A percentile compares a stretch with the other conserved stretches of the same genome.
These are phyloP conservation scores for Zasmidium citrigriseum DNA, from an alignment of 2,329 filamentous ascomycete genomes.

Conservation along the genomic window DNA sequence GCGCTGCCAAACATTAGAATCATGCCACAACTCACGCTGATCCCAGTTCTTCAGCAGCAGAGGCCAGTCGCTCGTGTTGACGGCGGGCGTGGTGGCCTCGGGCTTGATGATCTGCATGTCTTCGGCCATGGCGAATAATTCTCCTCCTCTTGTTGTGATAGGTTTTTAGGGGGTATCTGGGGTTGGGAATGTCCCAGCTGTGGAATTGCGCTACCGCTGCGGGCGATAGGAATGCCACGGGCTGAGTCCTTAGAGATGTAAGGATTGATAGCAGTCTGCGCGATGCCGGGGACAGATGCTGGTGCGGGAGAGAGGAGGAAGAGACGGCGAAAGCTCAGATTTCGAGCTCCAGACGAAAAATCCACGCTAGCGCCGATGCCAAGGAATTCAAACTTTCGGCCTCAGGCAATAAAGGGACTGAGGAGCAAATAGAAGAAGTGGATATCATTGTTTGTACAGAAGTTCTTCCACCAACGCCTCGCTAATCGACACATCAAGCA, in stretches of 20 bases:
- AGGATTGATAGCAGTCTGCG: slow-evolving; percentile 8
- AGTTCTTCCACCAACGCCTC: slow-evolving; percentile 12
- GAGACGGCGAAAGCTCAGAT: background rate
- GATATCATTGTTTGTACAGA: too few relatives aligned
- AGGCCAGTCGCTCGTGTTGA: slow-evolving; percentile 90
- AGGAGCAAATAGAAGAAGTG: background rate
- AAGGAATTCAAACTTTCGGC: background rate
- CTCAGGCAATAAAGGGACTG: background rate
- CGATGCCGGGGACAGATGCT: background rate
- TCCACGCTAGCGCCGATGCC: background rate
- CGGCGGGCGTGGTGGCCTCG: slow-evolving; percentile 72
- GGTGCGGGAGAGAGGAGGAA: too few relatives aligned
- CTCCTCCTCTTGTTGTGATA: background rate
- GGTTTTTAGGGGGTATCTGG: background rate
- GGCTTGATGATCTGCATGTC: slow-evolving; percentile 90
- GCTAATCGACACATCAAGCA: background rate
- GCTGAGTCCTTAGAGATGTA: slow-evolving; percentile 13
- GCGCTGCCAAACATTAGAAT: background rate
- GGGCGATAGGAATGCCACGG: slow-evolving; percentile 14
- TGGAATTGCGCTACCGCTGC: slow-evolving; percentile 13
- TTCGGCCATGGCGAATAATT: slow-evolving; percentile 42
- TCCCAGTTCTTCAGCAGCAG: slow-evolving; percentile 95
- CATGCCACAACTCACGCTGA: slow-evolving; percentile 73
- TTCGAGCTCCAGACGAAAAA: background rate
- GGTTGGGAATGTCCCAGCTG: slow-evolving; percentile 10